Evolutionary conservation across 208 protist species (phyloP).

Genomic region (Entamoeba invadens): DNA sequence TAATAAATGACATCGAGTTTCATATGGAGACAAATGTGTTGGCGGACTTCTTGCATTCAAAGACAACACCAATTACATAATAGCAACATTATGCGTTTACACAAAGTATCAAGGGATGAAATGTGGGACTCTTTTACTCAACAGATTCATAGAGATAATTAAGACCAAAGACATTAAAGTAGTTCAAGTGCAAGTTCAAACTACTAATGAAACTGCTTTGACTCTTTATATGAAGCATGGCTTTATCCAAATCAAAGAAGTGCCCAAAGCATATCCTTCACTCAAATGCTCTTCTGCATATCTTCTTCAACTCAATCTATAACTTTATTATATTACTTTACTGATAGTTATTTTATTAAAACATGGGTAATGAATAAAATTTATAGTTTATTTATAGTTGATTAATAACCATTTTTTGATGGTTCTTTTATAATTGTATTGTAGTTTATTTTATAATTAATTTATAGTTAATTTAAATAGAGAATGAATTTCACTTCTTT

Average conservation of each 20-base stretch:
- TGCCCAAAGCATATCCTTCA: not conserved
- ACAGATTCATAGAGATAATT: not conserved
- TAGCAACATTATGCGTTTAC: not conserved
- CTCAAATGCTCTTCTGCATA: no score
- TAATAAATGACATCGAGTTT: not conserved
- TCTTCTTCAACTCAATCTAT: no score
- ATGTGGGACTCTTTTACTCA: not conserved
- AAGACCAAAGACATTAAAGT: not conserved
- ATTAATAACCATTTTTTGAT: no score
- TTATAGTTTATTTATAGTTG: no score
- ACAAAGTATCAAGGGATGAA: not conserved
- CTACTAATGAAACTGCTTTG: not conserved
- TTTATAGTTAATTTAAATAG: no score
- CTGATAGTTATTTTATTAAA: no score
- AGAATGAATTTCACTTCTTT: no score
- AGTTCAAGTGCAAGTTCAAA: not conserved
- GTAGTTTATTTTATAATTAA: no score
- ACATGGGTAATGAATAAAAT: no score
- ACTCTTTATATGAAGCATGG: not conserved
- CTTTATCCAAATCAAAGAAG: not conserved
- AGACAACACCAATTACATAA: not conserved
- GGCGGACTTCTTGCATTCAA: not conserved
- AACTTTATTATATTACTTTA: no score
- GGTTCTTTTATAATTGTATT: no score
- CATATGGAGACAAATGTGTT: not conserved